Percentiles rank a stretch among this genome's conserved stretches.
phyloP scores from a whole-genome alignment of 148 eudicot genomes.

The Gaultheria prostrata region DNA sequence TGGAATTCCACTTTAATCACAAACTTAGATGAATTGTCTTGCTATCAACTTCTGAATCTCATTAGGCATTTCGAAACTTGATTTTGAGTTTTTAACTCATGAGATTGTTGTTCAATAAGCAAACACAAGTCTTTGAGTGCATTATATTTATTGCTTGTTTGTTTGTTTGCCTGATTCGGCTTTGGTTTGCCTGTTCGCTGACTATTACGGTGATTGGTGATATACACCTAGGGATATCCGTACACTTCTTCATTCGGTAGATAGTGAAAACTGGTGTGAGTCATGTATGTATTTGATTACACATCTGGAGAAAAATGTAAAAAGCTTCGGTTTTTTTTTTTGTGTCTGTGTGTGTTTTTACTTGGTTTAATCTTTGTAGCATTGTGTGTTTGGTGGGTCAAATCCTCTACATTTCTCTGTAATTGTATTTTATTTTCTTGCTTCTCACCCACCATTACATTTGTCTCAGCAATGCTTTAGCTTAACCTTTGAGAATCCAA shows the following conservation, averaged over 20 bases:
- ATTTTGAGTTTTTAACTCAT: not conserved
- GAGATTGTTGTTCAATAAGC: not conserved
- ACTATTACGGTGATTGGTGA: not conserved
- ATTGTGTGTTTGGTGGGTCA: not conserved
- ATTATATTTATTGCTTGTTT: not conserved
- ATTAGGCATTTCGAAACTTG: not conserved
- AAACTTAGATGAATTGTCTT: not conserved
- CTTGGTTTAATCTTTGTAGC: not conserved
- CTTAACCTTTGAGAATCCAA: slow-evolving; percentile 35
- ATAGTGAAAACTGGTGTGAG: not conserved
- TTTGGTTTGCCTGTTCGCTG: not conserved
- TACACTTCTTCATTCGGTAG: not conserved
- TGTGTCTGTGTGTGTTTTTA: not conserved
- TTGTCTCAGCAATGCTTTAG: slow-evolving; percentile 68
- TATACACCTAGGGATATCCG: not conserved
- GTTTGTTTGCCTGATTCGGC: not conserved
- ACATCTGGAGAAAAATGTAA: not conserved
- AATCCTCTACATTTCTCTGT: not conserved
- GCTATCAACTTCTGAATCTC: not conserved
- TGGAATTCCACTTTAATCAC: not conserved
- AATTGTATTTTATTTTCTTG: not conserved
- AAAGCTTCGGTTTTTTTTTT: not conserved
- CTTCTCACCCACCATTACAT: slow-evolving; percentile 9
- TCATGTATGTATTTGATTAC: not conserved
- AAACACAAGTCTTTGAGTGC: not conserved